Base-by-base conservation (phyloP, 345 rosid genomes). In the Durio zibethinus region DNA sequence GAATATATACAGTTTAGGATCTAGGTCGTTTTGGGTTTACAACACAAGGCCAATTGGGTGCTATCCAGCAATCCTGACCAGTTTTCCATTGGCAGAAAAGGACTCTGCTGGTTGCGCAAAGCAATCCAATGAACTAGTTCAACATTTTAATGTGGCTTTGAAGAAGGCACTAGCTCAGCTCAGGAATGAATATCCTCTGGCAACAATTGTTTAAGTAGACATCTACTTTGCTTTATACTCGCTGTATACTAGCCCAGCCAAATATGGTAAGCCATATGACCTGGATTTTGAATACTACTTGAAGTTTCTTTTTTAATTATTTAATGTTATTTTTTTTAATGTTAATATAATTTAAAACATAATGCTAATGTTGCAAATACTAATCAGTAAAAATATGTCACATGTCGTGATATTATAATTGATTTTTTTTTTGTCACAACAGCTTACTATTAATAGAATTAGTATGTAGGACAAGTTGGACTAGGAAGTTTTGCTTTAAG, bases 31-130 rank as follows among this genome's bases (percentile, higher is more conserved):
- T 79, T 91, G 93, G 96, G 85, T 91, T 70, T 93, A 88, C 69
- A 85, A 85, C 74, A 88, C 91, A 27, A 90, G 92, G 43, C 93
- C 93, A 31, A 74, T 88, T 31, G 92, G 96, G 0, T 88, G 92
- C 59, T 80, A 85, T 59, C 84, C 87, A 45, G 81, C 63, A 15
- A 50, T 78, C 64, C 53, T 88, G 1, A 80, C 67, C 10, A 8
- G 18, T 8, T 83, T 84, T 48, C 85, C 85, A n/a, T 60, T 56
- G 5, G 83, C 83, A 4, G 67, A 78, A 40, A n/a, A 43, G 33
- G 91, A 91, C 53, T 20, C 31, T 15, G 83, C 72, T 21, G 92
- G 89, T 11, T 91, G 97, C 54, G 89, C 85, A 7, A 83, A 27
- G 53, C 80, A 77, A 29, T 80, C 79, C 40, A 90, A 90, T 71